phyloP scores from a whole-genome alignment of 768 basidiomycete genomes.

The Epithele typhae region DNA sequence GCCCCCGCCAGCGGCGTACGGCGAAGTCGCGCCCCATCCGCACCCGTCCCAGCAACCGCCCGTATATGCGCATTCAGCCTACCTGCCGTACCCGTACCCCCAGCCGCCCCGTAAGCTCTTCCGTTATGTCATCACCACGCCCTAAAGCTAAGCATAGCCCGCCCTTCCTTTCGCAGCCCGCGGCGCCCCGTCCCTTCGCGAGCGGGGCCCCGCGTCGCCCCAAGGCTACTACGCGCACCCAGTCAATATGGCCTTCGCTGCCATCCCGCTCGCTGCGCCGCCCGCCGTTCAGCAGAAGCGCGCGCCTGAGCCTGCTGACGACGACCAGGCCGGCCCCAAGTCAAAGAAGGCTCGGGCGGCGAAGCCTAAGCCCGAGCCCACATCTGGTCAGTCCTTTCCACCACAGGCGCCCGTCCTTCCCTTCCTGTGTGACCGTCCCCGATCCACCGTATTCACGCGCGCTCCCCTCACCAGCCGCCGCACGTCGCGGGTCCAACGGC shows the following conservation, averaged over 20 bases:
- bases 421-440: not conserved
- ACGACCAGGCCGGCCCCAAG: constrained; percentile 38
- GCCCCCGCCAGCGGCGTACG: not conserved
- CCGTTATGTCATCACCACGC: too few species aligned
- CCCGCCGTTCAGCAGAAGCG: constrained; percentile 29
- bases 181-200: constrained; percentile 30
- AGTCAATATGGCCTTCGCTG: constrained; percentile 7
- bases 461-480: constrained; percentile 24
- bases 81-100: constrained; percentile 12
- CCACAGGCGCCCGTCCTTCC: too few species aligned
- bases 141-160: too few species aligned
- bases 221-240: constrained; percentile 9
- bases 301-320: constrained; percentile 32
- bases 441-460: not conserved
- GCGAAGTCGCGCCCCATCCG: not conserved
- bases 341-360: constrained; percentile 43
- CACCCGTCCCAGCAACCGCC: too few species aligned
- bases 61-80: constrained; percentile 20
- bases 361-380: constrained; percentile 28
- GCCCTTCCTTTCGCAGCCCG: constrained; percentile 56
- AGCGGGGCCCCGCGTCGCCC: constrained; percentile 12
- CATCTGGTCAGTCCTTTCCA: constrained; percentile 24
- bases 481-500: constrained; percentile 64
- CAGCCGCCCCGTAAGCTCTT: constrained; percentile 18
- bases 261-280: constrained; percentile 10